Conservation (phyloP, 1,284 basidiomycete species). For the Erythrobasidium hasegawianum region DNA sequence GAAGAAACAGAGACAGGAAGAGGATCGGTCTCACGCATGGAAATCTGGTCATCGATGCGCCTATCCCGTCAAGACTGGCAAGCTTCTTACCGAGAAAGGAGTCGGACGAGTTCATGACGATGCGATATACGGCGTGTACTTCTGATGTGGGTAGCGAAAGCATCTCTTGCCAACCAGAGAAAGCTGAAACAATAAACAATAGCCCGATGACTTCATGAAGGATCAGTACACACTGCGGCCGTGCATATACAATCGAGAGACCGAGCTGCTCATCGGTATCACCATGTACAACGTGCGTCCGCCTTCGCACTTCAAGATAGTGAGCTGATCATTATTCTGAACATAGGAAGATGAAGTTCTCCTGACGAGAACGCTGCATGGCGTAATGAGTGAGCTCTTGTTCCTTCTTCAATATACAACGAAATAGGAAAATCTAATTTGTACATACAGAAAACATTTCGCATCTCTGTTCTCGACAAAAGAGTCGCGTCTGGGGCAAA, state of each 20-base stretch:
- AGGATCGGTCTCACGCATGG: conserved; percentile 61
- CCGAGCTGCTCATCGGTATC: conserved; percentile 89
- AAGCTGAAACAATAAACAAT: too few relatives aligned
- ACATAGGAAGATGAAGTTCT: conserved; percentile 89
- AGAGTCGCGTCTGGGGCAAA: conserved; percentile 90
- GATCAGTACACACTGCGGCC: conserved; percentile 81
- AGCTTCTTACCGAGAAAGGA: conserved; percentile 70
- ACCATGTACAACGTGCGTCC: conserved; percentile 81
- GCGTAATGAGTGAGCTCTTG: conserved; percentile 96
- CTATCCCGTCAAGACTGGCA: conserved; percentile 75
- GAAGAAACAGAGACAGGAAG: conserved; percentile 50
- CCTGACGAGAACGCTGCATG: conserved; percentile 85
- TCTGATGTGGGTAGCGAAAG: neutral
- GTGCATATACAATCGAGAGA: conserved; percentile 70
- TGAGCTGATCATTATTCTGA: conserved; percentile 6
- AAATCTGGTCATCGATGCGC: conserved; percentile 77
- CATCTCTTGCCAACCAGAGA: neutral
- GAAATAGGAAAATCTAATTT: too few relatives aligned
- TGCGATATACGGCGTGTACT: conserved; percentile 56
- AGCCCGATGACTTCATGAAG: conserved; percentile 81
- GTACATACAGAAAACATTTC: conserved; percentile 63
- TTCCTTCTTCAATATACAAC: too few relatives aligned
- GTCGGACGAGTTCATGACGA: conserved; percentile 76
- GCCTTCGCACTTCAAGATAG: neutral
- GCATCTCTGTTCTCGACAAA: conserved; percentile 84